Percentiles rank a stretch among this genome's conserved stretches.
Conservation (phyloP, 164 flowering plant species). For the Sedum album region DNA sequence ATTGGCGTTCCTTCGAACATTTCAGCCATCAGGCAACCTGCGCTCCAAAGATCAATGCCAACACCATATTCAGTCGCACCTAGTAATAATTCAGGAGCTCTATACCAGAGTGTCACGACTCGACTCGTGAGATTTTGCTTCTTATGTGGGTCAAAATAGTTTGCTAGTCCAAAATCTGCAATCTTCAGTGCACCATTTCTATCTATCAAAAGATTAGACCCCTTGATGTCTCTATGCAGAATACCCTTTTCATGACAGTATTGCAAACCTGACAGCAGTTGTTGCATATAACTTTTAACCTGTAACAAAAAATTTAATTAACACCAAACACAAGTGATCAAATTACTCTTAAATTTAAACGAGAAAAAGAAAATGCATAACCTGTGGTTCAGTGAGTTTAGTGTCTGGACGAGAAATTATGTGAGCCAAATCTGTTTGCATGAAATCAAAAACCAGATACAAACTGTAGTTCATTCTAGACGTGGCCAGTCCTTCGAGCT, state of each 20-base stretch:
- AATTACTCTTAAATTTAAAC: background rate
- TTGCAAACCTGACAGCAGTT: slow-evolving; percentile 44
- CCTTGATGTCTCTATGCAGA: slow-evolving; percentile 45
- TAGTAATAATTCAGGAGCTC: slow-evolving; percentile 44
- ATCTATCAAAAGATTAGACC: slow-evolving; percentile 44
- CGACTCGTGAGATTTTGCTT: slow-evolving; percentile 34
- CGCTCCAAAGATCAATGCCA: slow-evolving; percentile 61
- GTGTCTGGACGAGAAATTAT: slow-evolving; percentile 30
- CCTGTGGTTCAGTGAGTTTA: slow-evolving; percentile 48
- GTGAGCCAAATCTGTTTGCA: slow-evolving; percentile 38
- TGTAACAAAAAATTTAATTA: slow-evolving; percentile 3
- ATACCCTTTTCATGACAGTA: slow-evolving; percentile 55
- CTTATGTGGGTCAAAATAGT: slow-evolving; percentile 19
- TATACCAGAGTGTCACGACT: slow-evolving; percentile 55
- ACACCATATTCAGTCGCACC: slow-evolving; percentile 45
- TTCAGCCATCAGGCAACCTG: slow-evolving; percentile 51
- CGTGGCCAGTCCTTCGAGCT: slow-evolving; percentile 50
- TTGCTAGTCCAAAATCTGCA: slow-evolving; percentile 53
- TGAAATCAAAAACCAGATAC: slow-evolving; percentile 45
- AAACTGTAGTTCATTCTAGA: slow-evolving; percentile 56
- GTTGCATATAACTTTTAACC: slow-evolving; percentile 46
- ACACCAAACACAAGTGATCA: background rate
- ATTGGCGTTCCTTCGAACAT: slow-evolving; percentile 44
- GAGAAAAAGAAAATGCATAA: background rate
- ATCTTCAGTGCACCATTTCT: slow-evolving; percentile 41